Conservation (phyloP, 768 basidiomycete genomes). For the Cubamyces sp. region DNA sequence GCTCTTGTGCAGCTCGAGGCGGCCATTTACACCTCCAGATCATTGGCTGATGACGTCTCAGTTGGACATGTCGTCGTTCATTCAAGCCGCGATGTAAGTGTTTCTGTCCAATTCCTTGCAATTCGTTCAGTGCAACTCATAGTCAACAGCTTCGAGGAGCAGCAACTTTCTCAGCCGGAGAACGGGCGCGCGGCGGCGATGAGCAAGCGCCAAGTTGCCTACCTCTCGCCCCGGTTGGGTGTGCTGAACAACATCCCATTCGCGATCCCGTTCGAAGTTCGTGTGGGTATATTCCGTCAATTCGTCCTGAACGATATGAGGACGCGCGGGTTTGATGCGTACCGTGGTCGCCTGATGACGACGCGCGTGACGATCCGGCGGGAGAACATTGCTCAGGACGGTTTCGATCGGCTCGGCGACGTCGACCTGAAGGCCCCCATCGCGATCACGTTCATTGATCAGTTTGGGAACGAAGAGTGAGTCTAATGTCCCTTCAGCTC, state of each 20-base stretch:
- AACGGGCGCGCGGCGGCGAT: slow-evolving; percentile 35
- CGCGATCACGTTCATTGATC: slow-evolving; percentile 91
- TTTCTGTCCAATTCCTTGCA: background rate
- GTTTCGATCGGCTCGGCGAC: slow-evolving; percentile 82
- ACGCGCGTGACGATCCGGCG: slow-evolving; percentile 65
- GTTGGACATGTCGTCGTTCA: slow-evolving; percentile 69
- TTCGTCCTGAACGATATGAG: slow-evolving; percentile 73
- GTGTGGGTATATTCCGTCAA: slow-evolving; percentile 87
- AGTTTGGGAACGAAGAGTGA: slow-evolving; percentile 84
- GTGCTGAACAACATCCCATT: slow-evolving; percentile 96
- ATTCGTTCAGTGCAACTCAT: background rate
- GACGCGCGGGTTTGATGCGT: slow-evolving; percentile 27
- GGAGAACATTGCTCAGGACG: slow-evolving; percentile 83
- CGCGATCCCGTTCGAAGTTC: slow-evolving; percentile 88
- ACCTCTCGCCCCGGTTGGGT: slow-evolving; percentile 83
- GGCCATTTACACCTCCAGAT: slow-evolving; percentile 78
- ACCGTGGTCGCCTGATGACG: slow-evolving; percentile 28
- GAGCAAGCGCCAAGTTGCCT: slow-evolving; percentile 71
- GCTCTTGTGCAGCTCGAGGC: slow-evolving; percentile 63
- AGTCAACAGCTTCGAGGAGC: slow-evolving; percentile 63
- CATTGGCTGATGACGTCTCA: slow-evolving; percentile 80
- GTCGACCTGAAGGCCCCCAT: slow-evolving; percentile 81
- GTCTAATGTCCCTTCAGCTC: slow-evolving; percentile 32
- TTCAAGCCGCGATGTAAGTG: slow-evolving; percentile 84
- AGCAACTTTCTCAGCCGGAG: slow-evolving; percentile 44